These are phyloP conservation scores for Globisporangium paddicum DNA, from an alignment of 352 stramenopile genomes.

Conservation along the genomic window DNA sequence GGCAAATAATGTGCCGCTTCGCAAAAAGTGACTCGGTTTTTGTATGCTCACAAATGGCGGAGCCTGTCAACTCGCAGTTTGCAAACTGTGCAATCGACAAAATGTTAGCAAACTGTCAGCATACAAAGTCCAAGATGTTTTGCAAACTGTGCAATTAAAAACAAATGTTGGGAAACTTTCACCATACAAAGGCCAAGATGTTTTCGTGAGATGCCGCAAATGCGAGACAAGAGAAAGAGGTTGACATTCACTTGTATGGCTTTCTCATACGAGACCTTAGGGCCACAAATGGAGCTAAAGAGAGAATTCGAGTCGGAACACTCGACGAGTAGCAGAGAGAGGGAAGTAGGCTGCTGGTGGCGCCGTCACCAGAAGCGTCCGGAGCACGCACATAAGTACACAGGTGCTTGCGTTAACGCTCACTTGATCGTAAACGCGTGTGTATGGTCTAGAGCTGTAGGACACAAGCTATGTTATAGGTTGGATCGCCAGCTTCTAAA, in stretches of 20 bases:
- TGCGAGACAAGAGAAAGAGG: not conserved
- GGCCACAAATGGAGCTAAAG: not conserved
- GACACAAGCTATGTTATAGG: too few species aligned
- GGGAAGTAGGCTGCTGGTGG: not conserved
- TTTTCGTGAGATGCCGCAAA: too few species aligned
- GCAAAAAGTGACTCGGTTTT: not conserved
- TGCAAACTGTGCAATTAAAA: too few species aligned
- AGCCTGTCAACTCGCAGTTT: not conserved
- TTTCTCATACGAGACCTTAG: not conserved
- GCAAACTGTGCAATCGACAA: not conserved
- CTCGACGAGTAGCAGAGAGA: not conserved
- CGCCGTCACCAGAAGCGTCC: not conserved
- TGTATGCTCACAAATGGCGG: not conserved
- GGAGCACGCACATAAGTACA: too few species aligned
- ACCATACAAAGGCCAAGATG: too few species aligned
- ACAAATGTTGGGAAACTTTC: too few species aligned
- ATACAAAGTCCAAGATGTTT: not conserved
- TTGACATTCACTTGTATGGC: not conserved
- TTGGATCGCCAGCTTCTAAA: too few species aligned
- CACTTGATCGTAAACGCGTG: not conserved
- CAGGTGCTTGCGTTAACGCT: conserved; percentile 5
- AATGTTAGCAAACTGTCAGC: not conserved
- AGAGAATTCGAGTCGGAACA: not conserved
- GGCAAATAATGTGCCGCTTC: too few species aligned
- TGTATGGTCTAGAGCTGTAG: too few species aligned